phyloP scores from a whole-genome alignment of 176 grass and related monocot genomes.

The Carex parvula region DNA sequence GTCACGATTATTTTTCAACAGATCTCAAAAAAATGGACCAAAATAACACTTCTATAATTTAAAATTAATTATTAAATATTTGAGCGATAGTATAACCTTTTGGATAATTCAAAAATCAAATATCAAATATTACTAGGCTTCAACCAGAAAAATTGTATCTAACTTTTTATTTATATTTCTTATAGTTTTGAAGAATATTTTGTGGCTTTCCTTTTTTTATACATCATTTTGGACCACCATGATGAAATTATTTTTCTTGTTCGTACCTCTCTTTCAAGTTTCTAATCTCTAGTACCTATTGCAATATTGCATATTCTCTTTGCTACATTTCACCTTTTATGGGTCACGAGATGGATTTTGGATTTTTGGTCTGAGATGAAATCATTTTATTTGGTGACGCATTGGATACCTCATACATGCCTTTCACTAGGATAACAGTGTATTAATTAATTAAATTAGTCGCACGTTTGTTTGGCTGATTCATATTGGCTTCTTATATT shows the following conservation, averaged over 20 bases:
- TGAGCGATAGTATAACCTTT: too few species aligned
- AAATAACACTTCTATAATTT: too few species aligned
- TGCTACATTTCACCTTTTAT: neutral
- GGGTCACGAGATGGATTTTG: neutral
- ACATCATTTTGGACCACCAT: slow-evolving; percentile 8
- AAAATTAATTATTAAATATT: too few species aligned
- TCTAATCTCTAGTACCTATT: neutral
- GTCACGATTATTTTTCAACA: neutral
- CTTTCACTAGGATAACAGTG: too few species aligned
- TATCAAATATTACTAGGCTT: too few species aligned
- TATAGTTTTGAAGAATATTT: neutral
- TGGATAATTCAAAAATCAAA: too few species aligned
- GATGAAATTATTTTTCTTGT: neutral
- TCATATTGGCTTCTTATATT: neutral
- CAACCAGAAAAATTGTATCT: neutral
- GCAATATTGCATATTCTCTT: neutral
- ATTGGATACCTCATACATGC: neutral
- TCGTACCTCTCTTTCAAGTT: neutral
- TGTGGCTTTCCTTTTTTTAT: neutral
- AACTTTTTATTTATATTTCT: neutral
- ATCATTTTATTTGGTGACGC: slow-evolving; percentile 12
- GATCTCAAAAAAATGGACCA: too few species aligned
- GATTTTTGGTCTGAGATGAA: neutral
- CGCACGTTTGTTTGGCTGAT: neutral
- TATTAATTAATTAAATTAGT: neutral